A percentile compares a stretch with the other conserved stretches of the same genome.
Conservation (phyloP, 148 eudicot genomes). For the Camellia sinensis region DNA sequence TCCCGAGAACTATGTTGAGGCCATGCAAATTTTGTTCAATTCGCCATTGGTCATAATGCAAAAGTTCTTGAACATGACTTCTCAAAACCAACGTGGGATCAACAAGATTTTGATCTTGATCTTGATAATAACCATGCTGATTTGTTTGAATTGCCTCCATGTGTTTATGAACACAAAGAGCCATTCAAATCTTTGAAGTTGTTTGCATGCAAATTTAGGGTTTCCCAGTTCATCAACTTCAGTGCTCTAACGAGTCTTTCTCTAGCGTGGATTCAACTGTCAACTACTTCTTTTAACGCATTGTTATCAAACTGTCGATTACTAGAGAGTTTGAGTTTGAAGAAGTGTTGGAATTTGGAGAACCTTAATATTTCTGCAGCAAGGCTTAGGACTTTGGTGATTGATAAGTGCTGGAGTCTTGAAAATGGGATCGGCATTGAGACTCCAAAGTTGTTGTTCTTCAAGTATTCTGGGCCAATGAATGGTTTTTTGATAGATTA, state of each 20-base stretch:
- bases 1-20: not conserved
- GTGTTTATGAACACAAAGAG: constrained; percentile 12
- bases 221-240: constrained; percentile 1
- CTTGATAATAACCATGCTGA: not conserved
- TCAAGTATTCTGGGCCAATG: constrained; percentile 31
- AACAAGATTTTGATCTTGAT: no score
- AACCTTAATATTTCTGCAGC: constrained; percentile 7
- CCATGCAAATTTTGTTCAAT: not conserved
- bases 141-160: constrained; percentile 20
- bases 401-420: constrained; percentile 30
- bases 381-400: constrained; percentile 21
- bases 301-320: constrained; percentile 19
- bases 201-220: constrained; percentile 23
- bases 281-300: not conserved
- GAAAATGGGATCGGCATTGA: not conserved
- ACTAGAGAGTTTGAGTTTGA: constrained; percentile 27
- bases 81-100: no score
- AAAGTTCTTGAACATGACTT: constrained; percentile 26
- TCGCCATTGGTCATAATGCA: constrained; percentile 19
- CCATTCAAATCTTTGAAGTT: constrained; percentile 30
- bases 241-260: constrained; percentile 19
- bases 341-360: constrained; percentile 20
- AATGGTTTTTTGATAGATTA: not conserved
- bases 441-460: constrained; percentile 16
- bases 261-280: constrained; percentile 27